A percentile compares a stretch with the other conserved stretches of the same genome.
Evolutionary conservation across 345 rosid genomes (phyloP).

Genomic region (Xanthoceras sorbifolium): DNA sequence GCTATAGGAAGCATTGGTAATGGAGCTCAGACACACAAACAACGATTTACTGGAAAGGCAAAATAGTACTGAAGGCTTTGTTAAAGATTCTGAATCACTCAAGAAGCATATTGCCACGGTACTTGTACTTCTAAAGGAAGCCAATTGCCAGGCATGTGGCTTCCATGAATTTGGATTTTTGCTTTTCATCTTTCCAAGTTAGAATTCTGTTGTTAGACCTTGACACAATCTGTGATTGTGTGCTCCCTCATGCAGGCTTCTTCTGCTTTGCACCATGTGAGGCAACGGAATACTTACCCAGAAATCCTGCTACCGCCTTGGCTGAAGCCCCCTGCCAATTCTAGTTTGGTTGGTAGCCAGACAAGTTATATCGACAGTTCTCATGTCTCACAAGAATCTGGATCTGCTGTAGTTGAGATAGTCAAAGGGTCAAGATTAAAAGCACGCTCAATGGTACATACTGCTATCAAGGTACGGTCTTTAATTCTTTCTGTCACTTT

Average conservation of each 20-base stretch:
- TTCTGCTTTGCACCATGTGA: slow-evolving; percentile 41
- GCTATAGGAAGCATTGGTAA: slow-evolving; percentile 40
- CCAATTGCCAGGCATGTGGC: slow-evolving; percentile 60
- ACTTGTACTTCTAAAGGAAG: slow-evolving; percentile 55
- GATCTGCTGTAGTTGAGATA: slow-evolving; percentile 65
- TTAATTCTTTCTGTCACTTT: background rate
- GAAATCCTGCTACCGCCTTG: slow-evolving; percentile 40
- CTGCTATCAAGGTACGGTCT: slow-evolving; percentile 71
- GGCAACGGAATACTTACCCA: slow-evolving; percentile 41
- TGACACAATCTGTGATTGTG: slow-evolving; percentile 16
- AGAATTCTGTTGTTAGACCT: slow-evolving; percentile 17
- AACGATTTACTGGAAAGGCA: slow-evolving; percentile 41
- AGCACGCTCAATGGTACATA: slow-evolving; percentile 86
- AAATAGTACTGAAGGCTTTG: slow-evolving; percentile 32
- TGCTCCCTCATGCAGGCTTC: slow-evolving; percentile 48
- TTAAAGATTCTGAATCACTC: slow-evolving; percentile 47
- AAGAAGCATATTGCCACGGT: slow-evolving; percentile 49
- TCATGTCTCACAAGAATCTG: slow-evolving; percentile 54
- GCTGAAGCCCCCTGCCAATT: slow-evolving; percentile 39
- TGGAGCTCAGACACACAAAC: slow-evolving; percentile 45
- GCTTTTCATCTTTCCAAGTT: background rate
- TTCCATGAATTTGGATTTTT: slow-evolving; percentile 34
- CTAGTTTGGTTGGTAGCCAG: slow-evolving; percentile 28
- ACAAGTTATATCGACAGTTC: slow-evolving; percentile 35
- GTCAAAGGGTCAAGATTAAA: slow-evolving; percentile 62